Percentiles rank a stretch among this genome's conserved stretches.
These are phyloP conservation scores for Trichosporon sp. DNA, from an alignment of 1,284 basidiomycete genomes.

Conservation along the genomic window DNA sequence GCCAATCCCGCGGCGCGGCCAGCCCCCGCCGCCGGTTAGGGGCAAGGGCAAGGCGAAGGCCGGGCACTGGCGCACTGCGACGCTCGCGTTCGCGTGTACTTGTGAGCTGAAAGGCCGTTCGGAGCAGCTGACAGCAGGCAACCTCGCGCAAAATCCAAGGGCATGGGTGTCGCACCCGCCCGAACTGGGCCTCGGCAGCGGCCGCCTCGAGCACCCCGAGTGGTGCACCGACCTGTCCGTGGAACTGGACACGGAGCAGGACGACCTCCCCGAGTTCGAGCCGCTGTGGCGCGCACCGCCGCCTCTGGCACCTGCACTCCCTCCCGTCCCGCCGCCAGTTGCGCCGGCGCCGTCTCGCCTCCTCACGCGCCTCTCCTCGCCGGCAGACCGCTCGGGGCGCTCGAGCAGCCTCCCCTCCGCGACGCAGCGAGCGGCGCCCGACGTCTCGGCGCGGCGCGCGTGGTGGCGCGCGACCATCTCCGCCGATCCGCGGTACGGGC, in stretches of 20 bases:
- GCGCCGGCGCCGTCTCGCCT: background rate
- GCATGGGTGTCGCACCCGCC: background rate
- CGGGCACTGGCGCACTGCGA: slow-evolving; percentile 33
- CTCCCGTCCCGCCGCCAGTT: background rate
- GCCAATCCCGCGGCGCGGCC: background rate
- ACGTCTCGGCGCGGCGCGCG: background rate
- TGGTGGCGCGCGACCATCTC: slow-evolving; percentile 29
- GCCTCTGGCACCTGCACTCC: background rate
- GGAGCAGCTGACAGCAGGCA: slow-evolving; percentile 7
- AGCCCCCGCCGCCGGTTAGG: slow-evolving; percentile 4
- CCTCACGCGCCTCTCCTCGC: background rate
- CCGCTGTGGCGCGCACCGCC: slow-evolving; percentile 19
- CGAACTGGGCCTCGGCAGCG: background rate
- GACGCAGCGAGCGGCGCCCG: background rate
- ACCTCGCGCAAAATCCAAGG: background rate
- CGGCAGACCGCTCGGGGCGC: background rate
- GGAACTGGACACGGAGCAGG: slow-evolving; percentile 15
- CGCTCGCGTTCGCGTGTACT: slow-evolving; percentile 25
- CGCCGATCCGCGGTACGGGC: slow-evolving; percentile 22
- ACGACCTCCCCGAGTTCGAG: slow-evolving; percentile 29
- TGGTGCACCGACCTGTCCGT: slow-evolving; percentile 5
- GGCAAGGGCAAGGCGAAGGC: background rate
- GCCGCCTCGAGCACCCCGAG: background rate
- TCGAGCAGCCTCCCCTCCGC: background rate
- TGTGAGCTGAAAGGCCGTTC: slow-evolving; percentile 18